Evolutionary conservation across 148 eudicot species (phyloP).

Genomic region (Arctostaphylos glauca): DNA sequence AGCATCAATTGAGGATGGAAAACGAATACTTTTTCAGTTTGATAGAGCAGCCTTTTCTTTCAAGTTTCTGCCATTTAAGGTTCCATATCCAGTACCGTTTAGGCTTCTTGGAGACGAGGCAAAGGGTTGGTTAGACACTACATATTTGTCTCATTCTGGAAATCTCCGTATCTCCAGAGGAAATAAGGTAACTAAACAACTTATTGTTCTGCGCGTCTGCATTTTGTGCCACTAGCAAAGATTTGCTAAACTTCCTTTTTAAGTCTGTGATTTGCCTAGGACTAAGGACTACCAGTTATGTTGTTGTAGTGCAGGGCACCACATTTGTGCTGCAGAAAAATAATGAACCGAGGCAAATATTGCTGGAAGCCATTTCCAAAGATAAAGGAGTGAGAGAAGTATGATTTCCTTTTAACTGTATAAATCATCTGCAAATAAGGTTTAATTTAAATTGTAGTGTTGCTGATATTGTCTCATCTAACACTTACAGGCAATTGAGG

Average conservation of each 20-base stretch:
- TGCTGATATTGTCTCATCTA: not conserved
- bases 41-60: slow-evolving; percentile 95
- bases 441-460: not conserved
- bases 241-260: slow-evolving; percentile 7
- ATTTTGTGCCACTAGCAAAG: slow-evolving; percentile 3
- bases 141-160: slow-evolving; percentile 87
- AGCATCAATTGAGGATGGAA: slow-evolving; percentile 79
- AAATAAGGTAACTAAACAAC: slow-evolving; percentile 62
- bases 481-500: slow-evolving; percentile 65
- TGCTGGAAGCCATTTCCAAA: slow-evolving; percentile 73
- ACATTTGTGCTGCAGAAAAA: slow-evolving; percentile 95
- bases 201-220: not conserved
- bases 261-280: slow-evolving; percentile 17
- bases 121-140: slow-evolving; percentile 98
- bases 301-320: slow-evolving; percentile 96
- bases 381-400: slow-evolving; percentile 66
- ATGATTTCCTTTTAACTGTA: not conserved
- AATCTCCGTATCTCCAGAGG: slow-evolving; percentile 93
- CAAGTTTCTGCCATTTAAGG: slow-evolving; percentile 84
- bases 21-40: slow-evolving; percentile 81
- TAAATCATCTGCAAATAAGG: not conserved
- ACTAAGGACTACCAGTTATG: slow-evolving; percentile 48
- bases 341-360: slow-evolving; percentile 76
- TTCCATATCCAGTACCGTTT: slow-evolving; percentile 98
- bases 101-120: slow-evolving; percentile 97